Evolutionary conservation across 441 rosid genomes (phyloP).

Genomic region (Bruguiera hainesii): DNA sequence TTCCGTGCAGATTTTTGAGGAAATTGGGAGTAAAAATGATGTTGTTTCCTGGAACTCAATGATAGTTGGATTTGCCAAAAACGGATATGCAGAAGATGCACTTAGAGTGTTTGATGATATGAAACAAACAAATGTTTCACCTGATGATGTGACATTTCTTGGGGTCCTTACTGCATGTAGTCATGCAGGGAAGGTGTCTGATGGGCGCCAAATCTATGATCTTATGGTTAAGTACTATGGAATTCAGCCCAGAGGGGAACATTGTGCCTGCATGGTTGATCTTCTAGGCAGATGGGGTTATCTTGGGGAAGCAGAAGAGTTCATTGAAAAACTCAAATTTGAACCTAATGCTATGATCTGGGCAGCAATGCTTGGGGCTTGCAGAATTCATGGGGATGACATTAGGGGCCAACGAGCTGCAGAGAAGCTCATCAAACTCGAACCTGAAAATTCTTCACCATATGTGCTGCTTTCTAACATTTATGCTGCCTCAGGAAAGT

Average conservation of each 20-base stretch:
- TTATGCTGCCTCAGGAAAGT: constrained; percentile 76
- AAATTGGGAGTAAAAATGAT: constrained; percentile 46
- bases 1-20: constrained; percentile 57
- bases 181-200: constrained; percentile 79
- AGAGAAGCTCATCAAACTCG: constrained; percentile 67
- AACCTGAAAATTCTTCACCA: constrained; percentile 72
- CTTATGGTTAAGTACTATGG: constrained; percentile 53
- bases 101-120: constrained; percentile 51
- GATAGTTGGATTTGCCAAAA: constrained; percentile 87
- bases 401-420: constrained; percentile 64
- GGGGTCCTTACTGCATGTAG: constrained; percentile 93
- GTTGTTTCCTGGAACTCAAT: constrained; percentile 87
- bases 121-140: constrained; percentile 52
- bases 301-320: constrained; percentile 74
- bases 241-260: constrained; percentile 70
- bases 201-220: constrained; percentile 61
- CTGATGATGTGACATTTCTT: constrained; percentile 87
- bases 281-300: constrained; percentile 89
- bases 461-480: constrained; percentile 84
- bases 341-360: constrained; percentile 74
- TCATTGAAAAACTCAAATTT: constrained; percentile 49
- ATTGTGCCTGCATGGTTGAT: constrained; percentile 88
- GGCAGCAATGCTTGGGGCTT: constrained; percentile 87
- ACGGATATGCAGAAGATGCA: constrained; percentile 81
- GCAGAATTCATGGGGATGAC: constrained; percentile 85